Conservation (phyloP, 2,329 filamentous ascomycete genomes). For the Colletotrichum karsti region DNA sequence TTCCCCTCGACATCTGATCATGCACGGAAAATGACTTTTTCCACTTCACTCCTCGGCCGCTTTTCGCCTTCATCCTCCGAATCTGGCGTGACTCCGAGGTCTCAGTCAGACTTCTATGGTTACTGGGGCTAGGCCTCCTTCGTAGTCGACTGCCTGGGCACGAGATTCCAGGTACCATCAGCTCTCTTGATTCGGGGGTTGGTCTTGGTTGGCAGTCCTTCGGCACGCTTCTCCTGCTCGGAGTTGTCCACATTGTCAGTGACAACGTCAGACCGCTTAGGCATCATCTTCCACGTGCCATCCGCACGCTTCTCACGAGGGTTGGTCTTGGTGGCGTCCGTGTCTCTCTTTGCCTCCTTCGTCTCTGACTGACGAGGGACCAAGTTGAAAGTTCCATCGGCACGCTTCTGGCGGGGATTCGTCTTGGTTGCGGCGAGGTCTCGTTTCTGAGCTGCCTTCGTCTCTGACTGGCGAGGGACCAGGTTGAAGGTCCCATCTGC, state of each 20-base stretch:
- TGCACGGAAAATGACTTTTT: background rate
- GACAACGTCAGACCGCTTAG: background rate
- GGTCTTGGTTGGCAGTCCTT: background rate
- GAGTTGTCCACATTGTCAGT: background rate
- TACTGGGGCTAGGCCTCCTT: background rate
- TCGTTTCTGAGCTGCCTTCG: background rate
- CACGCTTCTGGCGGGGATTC: background rate
- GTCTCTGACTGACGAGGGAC: background rate
- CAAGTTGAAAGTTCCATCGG: background rate
- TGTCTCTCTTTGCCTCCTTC: fast-evolving
- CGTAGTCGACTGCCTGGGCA: background rate
- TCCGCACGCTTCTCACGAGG: background rate
- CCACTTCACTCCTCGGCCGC: background rate
- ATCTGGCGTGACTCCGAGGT: background rate
- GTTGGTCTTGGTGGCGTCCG: background rate
- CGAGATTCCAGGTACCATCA: background rate
- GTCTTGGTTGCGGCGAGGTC: background rate
- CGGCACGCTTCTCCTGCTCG: background rate
- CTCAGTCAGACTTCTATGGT: background rate
- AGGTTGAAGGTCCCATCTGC: background rate
- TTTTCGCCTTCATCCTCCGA: background rate
- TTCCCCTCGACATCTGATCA: background rate
- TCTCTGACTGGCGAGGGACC: background rate
- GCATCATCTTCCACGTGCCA: background rate
- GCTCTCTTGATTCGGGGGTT: background rate